Base-by-base conservation (phyloP, 495 filamentous ascomycete genomes). In the Chaetomium fimeti region DNA sequence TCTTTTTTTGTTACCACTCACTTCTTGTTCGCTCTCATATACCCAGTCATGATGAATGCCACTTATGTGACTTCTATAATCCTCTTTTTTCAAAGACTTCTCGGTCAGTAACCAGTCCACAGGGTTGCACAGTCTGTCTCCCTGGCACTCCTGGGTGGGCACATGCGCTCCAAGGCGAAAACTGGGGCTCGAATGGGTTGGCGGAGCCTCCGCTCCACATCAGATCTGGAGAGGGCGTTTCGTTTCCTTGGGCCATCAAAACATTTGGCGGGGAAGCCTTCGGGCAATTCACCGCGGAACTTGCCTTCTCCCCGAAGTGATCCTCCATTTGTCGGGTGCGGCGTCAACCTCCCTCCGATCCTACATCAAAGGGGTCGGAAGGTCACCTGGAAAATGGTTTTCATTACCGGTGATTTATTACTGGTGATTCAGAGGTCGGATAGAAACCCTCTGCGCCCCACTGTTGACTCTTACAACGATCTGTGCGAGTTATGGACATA, bases 151-250 rank as follows among this genome's bases (percentile, higher is more conserved):
- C n/a, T n/a, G n/a, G n/a, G n/a, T n/a, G 1, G 8, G 32, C 8
- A 36, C 3, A 32, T 32, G 29, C 29, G 29, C 29, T 32, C 8
- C 32, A 32, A 36, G 32, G 32, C 32, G 32, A 36, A 51, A 51
- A 51, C 48, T 25, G 11, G 52, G 28, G n/a, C 1, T 16, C 32
- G 29, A 36, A 22, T 5, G 7, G 32, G 11, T 12, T 29, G 22
- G 32, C 32, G 32, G 20, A 20, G 47, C 20, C 32, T 47, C 22
- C 18, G 28, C 48, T 42, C 59, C 47, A 53, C 60, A 45, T 18
- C 20, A 16, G 51, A 54, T 55, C 49, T 62, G 49, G 60, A 54
- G 49, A 42, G 43, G 60, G 24, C 18, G 8, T 62, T 51, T 36
- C 51, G 42, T 24, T 7, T 15, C n/a, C 49, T 62, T 49, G 48